A percentile compares a stretch with the other conserved stretches of the same genome.
phyloP scores from a whole-genome alignment of 2,329 filamentous ascomycete genomes.

The Pseudopyricularia javanii region DNA sequence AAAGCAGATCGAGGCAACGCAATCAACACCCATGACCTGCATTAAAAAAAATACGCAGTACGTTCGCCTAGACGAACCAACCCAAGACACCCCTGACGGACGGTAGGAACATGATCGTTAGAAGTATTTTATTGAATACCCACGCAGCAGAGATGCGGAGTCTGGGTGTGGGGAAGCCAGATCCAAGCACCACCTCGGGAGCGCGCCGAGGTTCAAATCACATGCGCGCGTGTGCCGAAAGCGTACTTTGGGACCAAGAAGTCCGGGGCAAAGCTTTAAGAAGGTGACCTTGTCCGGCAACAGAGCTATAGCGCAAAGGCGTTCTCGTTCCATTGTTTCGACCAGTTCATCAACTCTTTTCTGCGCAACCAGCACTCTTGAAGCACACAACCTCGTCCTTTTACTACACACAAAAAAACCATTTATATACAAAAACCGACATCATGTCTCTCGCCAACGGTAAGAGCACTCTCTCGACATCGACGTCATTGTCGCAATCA shows the following conservation, averaged over 20 bases:
- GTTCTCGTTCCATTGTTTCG: too few species aligned
- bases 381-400: not conserved
- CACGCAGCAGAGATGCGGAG: not conserved
- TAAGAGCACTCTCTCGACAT: not conserved
- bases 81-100: too few species aligned
- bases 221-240: conserved; percentile 1
- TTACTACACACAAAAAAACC: not conserved
- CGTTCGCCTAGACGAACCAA: too few species aligned
- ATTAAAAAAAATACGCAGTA: too few species aligned
- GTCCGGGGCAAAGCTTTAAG: not conserved
- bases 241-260: not conserved
- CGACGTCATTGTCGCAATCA: not conserved
- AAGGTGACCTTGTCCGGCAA: not conserved
- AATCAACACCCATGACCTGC: too few species aligned
- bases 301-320: not conserved
- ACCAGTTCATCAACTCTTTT: too few species aligned
- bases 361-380: too few species aligned
- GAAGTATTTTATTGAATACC: not conserved
- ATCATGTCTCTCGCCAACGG: conserved; percentile 8
- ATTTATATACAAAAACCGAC: not conserved
- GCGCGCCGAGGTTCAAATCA: conserved; percentile 4
- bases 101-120: too few species aligned
- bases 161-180: not conserved
- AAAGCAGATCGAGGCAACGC: too few species aligned
- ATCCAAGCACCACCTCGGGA: not conserved